Conservation (phyloP, 129 eudicot species). For the Ambrosia artemisiifolia region DNA sequence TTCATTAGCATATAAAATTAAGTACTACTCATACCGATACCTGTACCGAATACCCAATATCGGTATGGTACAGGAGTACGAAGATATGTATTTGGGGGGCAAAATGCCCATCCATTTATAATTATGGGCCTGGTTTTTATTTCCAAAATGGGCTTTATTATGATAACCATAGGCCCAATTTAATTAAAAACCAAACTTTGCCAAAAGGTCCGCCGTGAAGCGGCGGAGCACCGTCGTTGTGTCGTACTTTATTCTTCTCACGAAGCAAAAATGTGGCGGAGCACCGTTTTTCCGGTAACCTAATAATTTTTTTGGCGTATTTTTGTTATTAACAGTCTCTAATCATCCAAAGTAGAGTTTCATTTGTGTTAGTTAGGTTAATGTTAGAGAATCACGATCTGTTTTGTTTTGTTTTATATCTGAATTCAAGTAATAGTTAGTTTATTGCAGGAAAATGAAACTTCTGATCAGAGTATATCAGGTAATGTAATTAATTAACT, state of each 20-base stretch:
- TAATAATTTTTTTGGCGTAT: too few relatives aligned
- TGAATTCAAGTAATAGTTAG: neutral
- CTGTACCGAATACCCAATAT: too few relatives aligned
- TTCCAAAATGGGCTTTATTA: neutral
- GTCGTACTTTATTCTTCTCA: neutral
- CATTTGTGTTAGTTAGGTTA: neutral
- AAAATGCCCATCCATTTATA: too few relatives aligned
- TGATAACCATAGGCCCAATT: neutral
- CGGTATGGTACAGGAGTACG: too few relatives aligned
- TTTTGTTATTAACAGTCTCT: neutral
- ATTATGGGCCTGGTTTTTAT: neutral
- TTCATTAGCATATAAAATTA: too few relatives aligned
- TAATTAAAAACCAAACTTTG: neutral
- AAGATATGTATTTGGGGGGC: too few relatives aligned
- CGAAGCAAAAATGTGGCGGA: slow-evolving; percentile 26
- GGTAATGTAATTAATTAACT: slow-evolving; percentile 37
- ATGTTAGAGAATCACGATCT: neutral
- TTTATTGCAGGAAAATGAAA: slow-evolving; percentile 37
- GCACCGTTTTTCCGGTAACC: slow-evolving; percentile 18
- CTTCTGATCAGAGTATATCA: slow-evolving; percentile 83
- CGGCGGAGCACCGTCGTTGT: slow-evolving; percentile 16
- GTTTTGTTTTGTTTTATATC: neutral
- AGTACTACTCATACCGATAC: too few relatives aligned
- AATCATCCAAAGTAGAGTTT: neutral
- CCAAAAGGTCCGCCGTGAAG: slow-evolving; percentile 15